These are phyloP conservation scores for Ascochyta lentis DNA, from an alignment of 2,329 filamentous ascomycete species.

Conservation along the genomic window DNA sequence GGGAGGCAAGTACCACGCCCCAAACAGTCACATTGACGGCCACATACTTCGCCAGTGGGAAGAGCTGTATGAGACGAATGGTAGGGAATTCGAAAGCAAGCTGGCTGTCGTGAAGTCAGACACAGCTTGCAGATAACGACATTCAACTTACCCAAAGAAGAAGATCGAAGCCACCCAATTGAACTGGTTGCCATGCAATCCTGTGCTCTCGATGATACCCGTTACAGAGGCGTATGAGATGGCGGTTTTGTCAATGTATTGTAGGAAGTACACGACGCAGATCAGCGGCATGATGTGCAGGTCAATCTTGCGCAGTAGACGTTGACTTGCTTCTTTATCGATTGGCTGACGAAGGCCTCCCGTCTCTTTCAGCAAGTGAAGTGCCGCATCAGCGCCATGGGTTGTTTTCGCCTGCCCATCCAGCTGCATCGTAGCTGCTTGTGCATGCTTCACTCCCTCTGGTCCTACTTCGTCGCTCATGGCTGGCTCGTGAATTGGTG, in stretches of 20 bases:
- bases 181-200: slow-evolving; percentile 58
- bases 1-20: slow-evolving; percentile 27
- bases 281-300: slow-evolving; percentile 60
- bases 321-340: slow-evolving; percentile 13
- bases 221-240: slow-evolving; percentile 63
- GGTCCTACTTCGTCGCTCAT: not conserved
- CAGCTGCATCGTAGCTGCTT: not conserved
- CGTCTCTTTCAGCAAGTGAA: slow-evolving; percentile 16
- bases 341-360: slow-evolving; percentile 11
- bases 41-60: slow-evolving; percentile 38
- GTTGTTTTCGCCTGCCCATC: not conserved
- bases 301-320: slow-evolving; percentile 54
- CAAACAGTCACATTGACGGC: slow-evolving; percentile 28
- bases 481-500: not conserved
- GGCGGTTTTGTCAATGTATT: slow-evolving; percentile 65
- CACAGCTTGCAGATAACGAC: too few species aligned
- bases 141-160: slow-evolving; percentile 53
- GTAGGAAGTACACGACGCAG: slow-evolving; percentile 58
- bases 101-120: slow-evolving; percentile 16
- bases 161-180: slow-evolving; percentile 64
- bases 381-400: slow-evolving; percentile 19
- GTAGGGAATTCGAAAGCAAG: slow-evolving; percentile 6
- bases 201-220: slow-evolving; percentile 59
- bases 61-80: slow-evolving; percentile 8
- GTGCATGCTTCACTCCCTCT: not conserved